Evolutionary conservation across 2,329 filamentous ascomycete species (phyloP).

Genomic region (Dothideomycetes sp.): DNA sequence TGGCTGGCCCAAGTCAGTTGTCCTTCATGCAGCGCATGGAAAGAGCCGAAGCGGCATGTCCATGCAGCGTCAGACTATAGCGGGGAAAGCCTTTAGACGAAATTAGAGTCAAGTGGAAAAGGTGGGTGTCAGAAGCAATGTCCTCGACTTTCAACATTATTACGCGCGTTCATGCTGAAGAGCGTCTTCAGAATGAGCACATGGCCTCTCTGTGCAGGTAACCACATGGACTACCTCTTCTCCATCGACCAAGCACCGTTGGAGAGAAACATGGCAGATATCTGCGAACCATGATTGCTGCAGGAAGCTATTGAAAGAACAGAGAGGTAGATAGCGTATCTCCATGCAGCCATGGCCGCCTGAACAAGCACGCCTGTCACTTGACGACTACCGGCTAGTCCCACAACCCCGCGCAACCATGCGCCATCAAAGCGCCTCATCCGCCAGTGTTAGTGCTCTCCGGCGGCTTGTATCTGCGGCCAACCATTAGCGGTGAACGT

Average conservation of each 20-base stretch:
- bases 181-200: too few species aligned
- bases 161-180: slow-evolving; percentile 7
- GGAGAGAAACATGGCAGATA: too few species aligned
- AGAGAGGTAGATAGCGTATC: slow-evolving; percentile 7
- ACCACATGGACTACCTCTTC: too few species aligned
- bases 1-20: slow-evolving; percentile 1
- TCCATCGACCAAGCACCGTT: too few species aligned
- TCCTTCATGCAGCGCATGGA: slow-evolving; percentile 7
- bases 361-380: slow-evolving; percentile 13
- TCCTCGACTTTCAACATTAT: background rate
- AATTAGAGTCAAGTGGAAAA: slow-evolving; percentile 9
- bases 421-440: slow-evolving; percentile 13
- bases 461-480: slow-evolving; percentile 13
- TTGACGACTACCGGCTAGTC: slow-evolving; percentile 13
- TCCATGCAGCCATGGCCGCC: slow-evolving; percentile 5
- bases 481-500: slow-evolving; percentile 15
- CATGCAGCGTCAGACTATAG: slow-evolving; percentile 11
- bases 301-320: slow-evolving; percentile 13
- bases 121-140: slow-evolving; percentile 13
- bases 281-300: slow-evolving; percentile 14
- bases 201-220: too few species aligned
- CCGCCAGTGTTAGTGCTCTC: slow-evolving; percentile 8
- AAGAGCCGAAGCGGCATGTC: slow-evolving; percentile 12
- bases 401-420: slow-evolving; percentile 14
- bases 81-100: slow-evolving; percentile 13